Evolutionary conservation across 2,329 filamentous ascomycete genomes (phyloP), one percentile per base, ranked within the genome.

Genomic region (Paraphoma chrysanthemicola): DNA sequence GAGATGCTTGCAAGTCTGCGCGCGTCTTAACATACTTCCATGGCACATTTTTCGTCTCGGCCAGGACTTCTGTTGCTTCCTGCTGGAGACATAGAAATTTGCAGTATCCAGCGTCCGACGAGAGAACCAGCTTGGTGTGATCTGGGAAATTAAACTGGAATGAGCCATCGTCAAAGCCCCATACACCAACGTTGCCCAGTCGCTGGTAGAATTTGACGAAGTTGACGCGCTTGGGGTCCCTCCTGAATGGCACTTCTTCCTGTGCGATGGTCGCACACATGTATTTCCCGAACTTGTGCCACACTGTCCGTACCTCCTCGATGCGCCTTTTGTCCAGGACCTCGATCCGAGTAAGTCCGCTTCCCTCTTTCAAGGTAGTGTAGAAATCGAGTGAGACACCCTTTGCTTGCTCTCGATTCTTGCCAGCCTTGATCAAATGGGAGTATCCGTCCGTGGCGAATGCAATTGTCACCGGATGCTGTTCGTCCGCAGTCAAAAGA

Each of bases 91-190:
- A 89, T 79, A 90, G 90, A 71, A 93, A 92, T 71, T 91, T 89
- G 64, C 90, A 89, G 82, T 88, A 90, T 1, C 84, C 86, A n/a
- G 90, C 91, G 30, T 89, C 86, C 1, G 88, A 80, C 55, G 92
- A 91, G 28, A 95, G 79, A 11, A 94, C 89, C 52, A 95, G 85
- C 78, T 95, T 95, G 56, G 91, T 94, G 74, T 95, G 91, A 66
- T 95, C 91, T 2, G 91, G 91, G 75, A 95, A 95, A 78, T 95
- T 94, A 78, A 94, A 91, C 85, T 91, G 90, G 63, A 93, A 83
- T 67, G 91, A 90, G 2, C 91, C 91, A 71, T 94, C 90, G 53
- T 85, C 86, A 68, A 94, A 94, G 48, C 88, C 87, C 90, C 90
- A 93, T 76, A 91, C 90, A 14, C 90, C 90, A 30, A 93, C 90